Base-by-base conservation (phyloP, 2,329 filamentous ascomycete genomes). In the Penicillium sp. region DNA sequence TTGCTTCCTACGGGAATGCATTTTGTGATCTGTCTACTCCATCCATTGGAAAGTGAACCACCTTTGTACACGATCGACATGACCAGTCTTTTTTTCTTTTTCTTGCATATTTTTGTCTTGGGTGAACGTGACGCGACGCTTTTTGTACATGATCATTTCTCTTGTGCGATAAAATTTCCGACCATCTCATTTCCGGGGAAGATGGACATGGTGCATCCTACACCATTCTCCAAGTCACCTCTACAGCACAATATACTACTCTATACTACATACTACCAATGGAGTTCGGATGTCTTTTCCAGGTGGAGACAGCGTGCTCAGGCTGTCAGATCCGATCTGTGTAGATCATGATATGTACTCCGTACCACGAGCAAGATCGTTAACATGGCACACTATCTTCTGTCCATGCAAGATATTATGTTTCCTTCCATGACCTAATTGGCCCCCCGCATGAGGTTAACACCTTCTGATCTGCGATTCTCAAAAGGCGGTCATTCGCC, bases 41-140 rank as follows among this genome's bases (percentile, higher is more conserved):
- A 49, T 55, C 34, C 40, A 55, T 55, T 49, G 48, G 33, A 48
- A 49, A 36, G 42, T 45, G 26, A 24, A 45, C 8, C 37, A 48
- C 33, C 51, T 56, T 56, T 60, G 59, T 59, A 62, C 39, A 62
- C 54, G 59, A 60, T 65, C 54, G 59, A 61, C 57, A 59, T 48
- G 62, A 62, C 61, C 55, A 56, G 57, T 51, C 24, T 31, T 37
- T 55, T 36, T 39, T 37, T 55, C 31, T 39, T 14, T 52, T 43
- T 48, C 48, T 36, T 60, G 51, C 53, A 61, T 61, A 58, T 10
- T 58, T 53, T 52, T 49, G 24, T 57, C 31, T 31, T 48, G 39
- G 42, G 40, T 52, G 18, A 53, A 40, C 31, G 42, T 45, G 14
- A 29, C 11, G n/a, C n/a, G n/a, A n/a, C n/a, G 31, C 6, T 45